Evolutionary conservation across 2,329 filamentous ascomycete genomes (phyloP), one percentile per base, ranked within the genome.

Genomic region (Beauveria asiatica): DNA sequence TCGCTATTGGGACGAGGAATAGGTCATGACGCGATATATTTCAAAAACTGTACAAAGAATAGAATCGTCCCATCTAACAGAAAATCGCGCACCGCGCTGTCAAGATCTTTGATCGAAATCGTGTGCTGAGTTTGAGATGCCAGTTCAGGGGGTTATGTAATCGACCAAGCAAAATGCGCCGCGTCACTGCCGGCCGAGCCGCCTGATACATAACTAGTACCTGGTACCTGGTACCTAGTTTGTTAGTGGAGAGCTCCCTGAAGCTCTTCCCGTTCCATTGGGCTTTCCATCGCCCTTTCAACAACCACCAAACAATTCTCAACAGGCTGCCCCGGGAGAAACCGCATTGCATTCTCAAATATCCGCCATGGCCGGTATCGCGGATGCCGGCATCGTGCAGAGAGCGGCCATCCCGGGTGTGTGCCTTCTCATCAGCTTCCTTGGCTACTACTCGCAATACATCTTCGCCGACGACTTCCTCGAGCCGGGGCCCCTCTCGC

Each of bases 401-500:
- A 71, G 73, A 54, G 76, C 91, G 56, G 86, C 87, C 61, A 82
- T 92, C n/a, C 87, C 88, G 16, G 81, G 78, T 61, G 87, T 89
- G 49, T 84, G 84, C 64, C 59, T 78, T 8, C 75, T 93, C 16
- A 88, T 92, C 62, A 69, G 75, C 57, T 89, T 91, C 69, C 80
- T 92, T 3, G 83, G 84, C 62, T 90, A 88, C 75, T 81, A 83
- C 53, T 88, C 89, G 5, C 90, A 93, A 73, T 81, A 79, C 69
- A 77, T 93, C 51, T 89, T 93, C 70, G 72, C 80, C 65, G 74
- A 82, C 62, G 69, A 83, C 39, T 75, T 80, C 64, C 78, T 88
- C 63, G 76, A 78, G 11, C 84, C 84, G 0, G 84, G 83, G 2
- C 85, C 87, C 1, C 76, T 88, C 25, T 80, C 80, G 4, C 72